Percentiles rank a stretch among this genome's conserved stretches.
Evolutionary conservation across 176 grass and related monocot genomes (phyloP).

Genomic region (Phoenix dactylifera): DNA sequence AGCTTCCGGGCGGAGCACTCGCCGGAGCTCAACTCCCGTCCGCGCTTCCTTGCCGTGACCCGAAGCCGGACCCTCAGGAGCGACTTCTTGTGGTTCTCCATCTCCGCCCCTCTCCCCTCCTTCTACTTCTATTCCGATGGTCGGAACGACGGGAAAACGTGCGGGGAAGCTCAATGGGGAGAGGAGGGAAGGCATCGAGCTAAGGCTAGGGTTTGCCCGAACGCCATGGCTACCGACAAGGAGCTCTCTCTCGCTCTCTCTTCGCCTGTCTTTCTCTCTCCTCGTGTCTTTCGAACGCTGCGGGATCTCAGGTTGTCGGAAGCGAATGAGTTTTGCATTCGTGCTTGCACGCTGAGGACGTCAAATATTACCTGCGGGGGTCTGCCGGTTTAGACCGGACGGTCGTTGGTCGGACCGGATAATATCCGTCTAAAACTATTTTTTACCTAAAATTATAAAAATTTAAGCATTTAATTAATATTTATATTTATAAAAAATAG

Average conservation of each 20-base stretch:
- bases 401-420: too few relatives aligned
- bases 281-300: too few relatives aligned
- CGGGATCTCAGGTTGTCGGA: too few relatives aligned
- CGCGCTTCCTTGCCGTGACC: conserved; percentile 17
- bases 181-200: neutral
- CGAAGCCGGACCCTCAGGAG: conserved; percentile 12
- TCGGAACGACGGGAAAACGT: neutral
- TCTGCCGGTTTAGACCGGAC: too few relatives aligned
- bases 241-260: neutral
- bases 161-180: neutral
- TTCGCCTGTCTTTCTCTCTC: too few relatives aligned
- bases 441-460: too few relatives aligned
- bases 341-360: too few relatives aligned
- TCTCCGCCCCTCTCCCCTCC: neutral
- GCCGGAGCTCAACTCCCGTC: neutral
- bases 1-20: conserved; percentile 7
- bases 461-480: too few relatives aligned
- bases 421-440: too few relatives aligned
- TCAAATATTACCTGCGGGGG: too few relatives aligned
- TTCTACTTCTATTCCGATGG: neutral
- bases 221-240: neutral
- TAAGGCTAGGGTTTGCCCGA: neutral
- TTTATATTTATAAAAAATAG: too few relatives aligned
- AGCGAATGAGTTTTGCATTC: too few relatives aligned
- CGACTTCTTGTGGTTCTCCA: conserved; percentile 22